Conservation (phyloP, 148 eudicot species). For the Chenopodium suecicum region DNA sequence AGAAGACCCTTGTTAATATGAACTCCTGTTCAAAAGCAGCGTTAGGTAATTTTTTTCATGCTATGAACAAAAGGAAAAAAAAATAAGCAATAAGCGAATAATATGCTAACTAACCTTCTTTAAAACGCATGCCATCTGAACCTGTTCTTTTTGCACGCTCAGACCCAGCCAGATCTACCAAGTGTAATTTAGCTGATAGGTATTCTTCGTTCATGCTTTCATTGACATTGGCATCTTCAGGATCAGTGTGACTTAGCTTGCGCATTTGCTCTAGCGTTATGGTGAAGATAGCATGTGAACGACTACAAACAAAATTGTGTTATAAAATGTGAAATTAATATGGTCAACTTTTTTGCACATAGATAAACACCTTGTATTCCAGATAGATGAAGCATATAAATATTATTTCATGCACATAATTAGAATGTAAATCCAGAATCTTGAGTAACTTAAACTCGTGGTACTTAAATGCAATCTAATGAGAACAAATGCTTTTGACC, state of each 20-base stretch:
- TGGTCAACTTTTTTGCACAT: not conserved
- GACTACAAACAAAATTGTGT: conserved; percentile 47
- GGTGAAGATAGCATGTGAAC: conserved; percentile 99
- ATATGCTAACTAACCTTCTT: conserved; percentile 61
- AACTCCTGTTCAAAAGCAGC: conserved; percentile 59
- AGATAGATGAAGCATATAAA: too few species aligned
- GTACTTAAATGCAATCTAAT: too few species aligned
- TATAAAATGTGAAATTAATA: not conserved
- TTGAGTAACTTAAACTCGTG: too few species aligned
- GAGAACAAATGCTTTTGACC: too few species aligned
- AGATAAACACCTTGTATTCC: not conserved
- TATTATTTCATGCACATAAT: too few species aligned
- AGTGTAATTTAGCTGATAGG: conserved; percentile 92
- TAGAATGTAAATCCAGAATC: too few species aligned
- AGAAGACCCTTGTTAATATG: conserved; percentile 98
- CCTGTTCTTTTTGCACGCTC: conserved; percentile 99
- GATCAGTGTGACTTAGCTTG: conserved; percentile 44
- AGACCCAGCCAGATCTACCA: conserved; percentile 99
- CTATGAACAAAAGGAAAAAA: conserved; percentile 15
- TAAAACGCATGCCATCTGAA: conserved; percentile 98
- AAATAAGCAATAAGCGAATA: not conserved
- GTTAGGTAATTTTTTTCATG: not conserved
- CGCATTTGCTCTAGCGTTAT: conserved; percentile 95
- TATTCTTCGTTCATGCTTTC: conserved; percentile 83
- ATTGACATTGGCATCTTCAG: conserved; percentile 46